Percentiles rank a stretch among this genome's conserved stretches.
Evolutionary conservation across 352 stramenopile genomes (phyloP).

Genomic region (Phytophthora pistaciae): DNA sequence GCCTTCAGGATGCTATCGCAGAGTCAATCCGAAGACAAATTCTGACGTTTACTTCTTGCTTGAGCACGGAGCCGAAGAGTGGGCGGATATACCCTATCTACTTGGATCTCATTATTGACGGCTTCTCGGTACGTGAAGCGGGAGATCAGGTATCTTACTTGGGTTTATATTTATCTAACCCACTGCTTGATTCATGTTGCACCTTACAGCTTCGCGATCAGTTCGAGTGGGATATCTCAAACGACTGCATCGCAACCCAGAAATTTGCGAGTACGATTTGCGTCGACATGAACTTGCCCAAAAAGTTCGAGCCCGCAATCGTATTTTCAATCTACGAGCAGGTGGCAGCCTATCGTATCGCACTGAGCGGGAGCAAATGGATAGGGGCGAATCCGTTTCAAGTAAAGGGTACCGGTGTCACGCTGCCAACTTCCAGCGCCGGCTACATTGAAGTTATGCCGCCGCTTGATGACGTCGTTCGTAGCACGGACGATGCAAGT

Average conservation of each 20-base stretch:
- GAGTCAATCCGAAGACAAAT: conserved; percentile 81
- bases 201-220: conserved; percentile 71
- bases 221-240: conserved; percentile 84
- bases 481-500: conserved; percentile 55
- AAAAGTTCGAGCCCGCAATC: conserved; percentile 66
- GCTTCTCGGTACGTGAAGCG: conserved; percentile 53
- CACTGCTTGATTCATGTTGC: background rate
- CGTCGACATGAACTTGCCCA: conserved; percentile 64
- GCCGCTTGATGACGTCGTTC: conserved; percentile 61
- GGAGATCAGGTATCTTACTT: too few relatives aligned
- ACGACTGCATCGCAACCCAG: conserved; percentile 54
- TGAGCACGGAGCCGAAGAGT: conserved; percentile 26
- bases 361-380: conserved; percentile 59
- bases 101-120: conserved; percentile 77
- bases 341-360: conserved; percentile 69
- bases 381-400: conserved; percentile 60
- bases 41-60: conserved; percentile 61
- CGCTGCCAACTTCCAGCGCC: conserved; percentile 25
- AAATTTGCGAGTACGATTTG: conserved; percentile 66
- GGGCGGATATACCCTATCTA: conserved; percentile 71
- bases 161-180: background rate
- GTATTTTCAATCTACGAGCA: conserved; percentile 83
- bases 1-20: conserved; percentile 58
- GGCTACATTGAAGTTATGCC: conserved; percentile 69
- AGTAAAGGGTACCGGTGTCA: conserved; percentile 30